Evolutionary conservation across 2,329 filamentous ascomycete species (phyloP), one percentile per base, ranked within the genome.

Genomic region (Colletotrichum limetticola): DNA sequence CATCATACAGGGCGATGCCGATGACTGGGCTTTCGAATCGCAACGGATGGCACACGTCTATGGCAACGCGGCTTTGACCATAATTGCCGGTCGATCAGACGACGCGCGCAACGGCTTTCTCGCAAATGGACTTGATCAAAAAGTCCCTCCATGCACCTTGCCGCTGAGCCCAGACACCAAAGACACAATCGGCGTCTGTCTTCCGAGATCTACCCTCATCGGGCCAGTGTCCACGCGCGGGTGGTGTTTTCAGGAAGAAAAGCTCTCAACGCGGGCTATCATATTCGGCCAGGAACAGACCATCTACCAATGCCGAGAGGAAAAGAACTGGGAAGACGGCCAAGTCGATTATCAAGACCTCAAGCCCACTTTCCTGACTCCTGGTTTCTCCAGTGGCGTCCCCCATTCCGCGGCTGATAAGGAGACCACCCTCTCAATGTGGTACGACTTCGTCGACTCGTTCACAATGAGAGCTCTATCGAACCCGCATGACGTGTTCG

Each of bases 1-100:
- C 42, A 75, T 75, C 24, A 65, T 72, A 24, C 74, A 75, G 16
- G 72, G 66, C n/a, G 68, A 74, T 53, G 35, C 55, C 19, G 53
- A 66, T 3, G 74, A 75, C 62, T 75, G 74, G 74, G 61, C 70
- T 4, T 35, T 52, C 14, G 72, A 75, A 46, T 71, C 74, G 24
- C 63, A 28, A 30, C 58, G 28, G 2, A 75, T 75, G 74, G 74
- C 68, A 12, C 68, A 49, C 4, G 72, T 74, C 5, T 75, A 75
- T 35, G 68, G 74, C 11, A 72, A 75, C n/a, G 57, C 74, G 16
- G 42, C n/a, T 19, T 55, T 74, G 30, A 74, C 72, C 30, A 30
- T 75, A 3, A 63, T 68, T 5, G 66, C 66, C 6, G 66, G 55
- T 12, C 66, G 66, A 30, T 68, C 66, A 4, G 22, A 5, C 5